These are phyloP conservation scores for Zygoascus meyerae DNA, from an alignment of 1,139 yeast genomes.

Conservation along the genomic window DNA sequence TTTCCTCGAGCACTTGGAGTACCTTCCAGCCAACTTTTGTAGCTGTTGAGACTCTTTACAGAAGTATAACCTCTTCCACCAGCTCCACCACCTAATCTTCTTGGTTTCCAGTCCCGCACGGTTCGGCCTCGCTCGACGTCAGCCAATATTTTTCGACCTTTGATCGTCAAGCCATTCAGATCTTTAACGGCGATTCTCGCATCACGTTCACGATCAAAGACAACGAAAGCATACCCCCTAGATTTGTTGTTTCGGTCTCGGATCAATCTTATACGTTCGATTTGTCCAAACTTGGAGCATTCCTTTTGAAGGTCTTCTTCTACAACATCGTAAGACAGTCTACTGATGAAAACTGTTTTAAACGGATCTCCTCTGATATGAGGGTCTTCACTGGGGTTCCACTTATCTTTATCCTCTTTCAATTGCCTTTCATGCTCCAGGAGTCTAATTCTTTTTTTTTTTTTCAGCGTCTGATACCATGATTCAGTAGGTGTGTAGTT, in stretches of 20 bases:
- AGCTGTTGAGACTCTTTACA: conserved; percentile 12
- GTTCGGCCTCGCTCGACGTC: conserved; percentile 84
- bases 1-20: conserved; percentile 7
- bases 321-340: conserved; percentile 59
- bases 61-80: conserved; percentile 55
- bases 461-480: conserved; percentile 33
- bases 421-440: conserved; percentile 26
- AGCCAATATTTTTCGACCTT: conserved; percentile 54
- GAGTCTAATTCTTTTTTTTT: conserved; percentile 17
- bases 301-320: conserved; percentile 64
- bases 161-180: conserved; percentile 49
- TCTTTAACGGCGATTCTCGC: conserved; percentile 55
- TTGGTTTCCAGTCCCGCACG: conserved; percentile 73
- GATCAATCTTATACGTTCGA: conserved; percentile 63
- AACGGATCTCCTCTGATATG: conserved; percentile 70
- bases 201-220: conserved; percentile 55
- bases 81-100: conserved; percentile 68
- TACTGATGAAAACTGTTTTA: conserved; percentile 68
- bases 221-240: conserved; percentile 81
- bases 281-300: conserved; percentile 62
- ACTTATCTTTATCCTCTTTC: conserved; percentile 38
- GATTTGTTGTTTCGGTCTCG: conserved; percentile 54
- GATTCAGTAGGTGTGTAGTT: conserved; percentile 36
- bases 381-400: conserved; percentile 55
- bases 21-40: conserved; percentile 4